A percentile compares a stretch with the other conserved stretches of the same genome.
Evolutionary conservation across 306 rosid genomes (phyloP).

Genomic region (barrel medic (Medicago truncatula)): DNA sequence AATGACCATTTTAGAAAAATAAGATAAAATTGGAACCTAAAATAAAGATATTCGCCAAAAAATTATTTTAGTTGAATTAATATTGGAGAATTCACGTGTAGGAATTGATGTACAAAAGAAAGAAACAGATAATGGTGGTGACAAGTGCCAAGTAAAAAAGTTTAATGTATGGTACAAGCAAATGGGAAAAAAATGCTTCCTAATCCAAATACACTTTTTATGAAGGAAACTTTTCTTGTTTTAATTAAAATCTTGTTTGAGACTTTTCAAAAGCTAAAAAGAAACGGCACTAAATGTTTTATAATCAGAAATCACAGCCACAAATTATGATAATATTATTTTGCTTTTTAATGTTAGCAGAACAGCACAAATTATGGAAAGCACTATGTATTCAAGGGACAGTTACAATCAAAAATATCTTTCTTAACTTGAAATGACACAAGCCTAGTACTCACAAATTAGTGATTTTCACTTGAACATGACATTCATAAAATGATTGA

Average conservation of each 20-base stretch:
- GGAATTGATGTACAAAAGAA: too few relatives aligned
- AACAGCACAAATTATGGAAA: conserved; percentile 10
- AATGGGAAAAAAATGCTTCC: too few relatives aligned
- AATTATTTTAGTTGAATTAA: too few relatives aligned
- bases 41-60: too few relatives aligned
- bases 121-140: too few relatives aligned
- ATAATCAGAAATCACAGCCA: conserved; percentile 14
- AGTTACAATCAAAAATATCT: conserved; percentile 24
- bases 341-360: not conserved
- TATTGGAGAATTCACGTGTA: too few relatives aligned
- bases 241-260: not conserved
- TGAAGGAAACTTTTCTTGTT: not conserved
- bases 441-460: conserved; percentile 36
- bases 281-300: not conserved
- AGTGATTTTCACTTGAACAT: conserved; percentile 42
- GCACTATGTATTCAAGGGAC: not conserved
- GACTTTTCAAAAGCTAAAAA: conserved; percentile 10
- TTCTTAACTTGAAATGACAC: conserved; percentile 29
- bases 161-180: too few relatives aligned
- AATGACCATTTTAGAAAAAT: too few relatives aligned
- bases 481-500: conserved; percentile 43
- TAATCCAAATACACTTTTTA: not conserved
- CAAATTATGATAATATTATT: conserved; percentile 24
- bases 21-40: too few relatives aligned
- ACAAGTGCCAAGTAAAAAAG: too few relatives aligned